These are phyloP conservation scores for Jatropha podagrica DNA, from an alignment of 441 rosid genomes.

Conservation along the genomic window DNA sequence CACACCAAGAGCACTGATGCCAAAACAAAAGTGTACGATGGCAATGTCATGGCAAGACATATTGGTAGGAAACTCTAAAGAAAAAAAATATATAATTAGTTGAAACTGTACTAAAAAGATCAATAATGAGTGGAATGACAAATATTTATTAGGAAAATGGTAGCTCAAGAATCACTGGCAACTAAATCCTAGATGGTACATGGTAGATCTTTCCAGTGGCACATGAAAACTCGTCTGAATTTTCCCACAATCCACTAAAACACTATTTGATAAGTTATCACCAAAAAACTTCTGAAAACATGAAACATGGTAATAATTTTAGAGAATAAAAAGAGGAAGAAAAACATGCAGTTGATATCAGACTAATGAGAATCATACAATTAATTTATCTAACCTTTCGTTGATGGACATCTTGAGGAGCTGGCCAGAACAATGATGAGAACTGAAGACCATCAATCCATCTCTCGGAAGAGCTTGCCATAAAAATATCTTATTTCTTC, in stretches of 20 bases:
- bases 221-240: neutral
- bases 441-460: conserved; percentile 95
- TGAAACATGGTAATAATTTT: neutral
- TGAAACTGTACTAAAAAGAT: too few species aligned
- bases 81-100: too few species aligned
- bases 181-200: neutral
- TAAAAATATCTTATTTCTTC: conserved; percentile 7
- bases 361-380: neutral
- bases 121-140: too few species aligned
- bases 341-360: neutral
- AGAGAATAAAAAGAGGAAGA: neutral
- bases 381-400: conserved; percentile 57
- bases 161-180: too few species aligned
- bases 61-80: too few species aligned
- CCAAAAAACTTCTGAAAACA: neutral
- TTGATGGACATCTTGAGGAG: conserved; percentile 77
- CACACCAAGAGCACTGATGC: too few species aligned
- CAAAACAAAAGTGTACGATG: too few species aligned
- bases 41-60: too few species aligned
- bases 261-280: neutral
- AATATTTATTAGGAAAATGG: too few species aligned
- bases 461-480: conserved; percentile 80
- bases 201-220: neutral
- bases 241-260: neutral
- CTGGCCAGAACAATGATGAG: conserved; percentile 89